phyloP scores from a whole-genome alignment of 2,329 filamentous ascomycete species.

The Amylocarpus encephaloides region DNA sequence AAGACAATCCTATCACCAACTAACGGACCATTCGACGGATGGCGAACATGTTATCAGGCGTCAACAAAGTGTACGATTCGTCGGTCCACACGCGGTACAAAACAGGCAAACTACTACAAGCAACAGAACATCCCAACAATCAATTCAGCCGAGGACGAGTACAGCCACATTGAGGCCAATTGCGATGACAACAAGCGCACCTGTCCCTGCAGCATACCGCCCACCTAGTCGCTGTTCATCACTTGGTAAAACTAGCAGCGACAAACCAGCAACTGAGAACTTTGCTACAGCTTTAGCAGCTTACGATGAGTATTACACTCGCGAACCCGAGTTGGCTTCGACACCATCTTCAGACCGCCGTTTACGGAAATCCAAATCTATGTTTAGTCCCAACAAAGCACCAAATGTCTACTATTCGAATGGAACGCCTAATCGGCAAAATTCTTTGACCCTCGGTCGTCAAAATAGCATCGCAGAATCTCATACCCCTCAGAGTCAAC shows the following conservation, averaged over 20 bases:
- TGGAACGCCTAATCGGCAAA: constrained; percentile 20
- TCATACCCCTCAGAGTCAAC: constrained; percentile 20
- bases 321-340: constrained; percentile 43
- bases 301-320: constrained; percentile 40
- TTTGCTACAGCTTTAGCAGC: constrained; percentile 34
- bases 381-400: constrained; percentile 36
- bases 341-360: constrained; percentile 43
- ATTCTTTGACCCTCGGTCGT: constrained; percentile 9
- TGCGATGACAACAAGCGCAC: constrained; percentile 25
- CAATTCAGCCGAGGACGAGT: constrained; percentile 15
- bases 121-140: constrained; percentile 15
- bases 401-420: constrained; percentile 28
- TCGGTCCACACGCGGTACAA: constrained; percentile 25
- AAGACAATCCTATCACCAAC: constrained; percentile 14
- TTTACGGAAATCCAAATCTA: constrained; percentile 50
- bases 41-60: constrained; percentile 32
- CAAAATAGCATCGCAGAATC: constrained; percentile 13
- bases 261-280: constrained; percentile 22
- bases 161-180: constrained; percentile 20
- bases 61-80: constrained; percentile 50
- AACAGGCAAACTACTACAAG: constrained; percentile 21
- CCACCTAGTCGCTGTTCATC: constrained; percentile 30
- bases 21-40: constrained; percentile 20
- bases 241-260: constrained; percentile 16
- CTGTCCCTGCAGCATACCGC: constrained; percentile 26